Conservation (phyloP, 2,329 filamentous ascomycete genomes). For the Alternaria metachromatica region DNA sequence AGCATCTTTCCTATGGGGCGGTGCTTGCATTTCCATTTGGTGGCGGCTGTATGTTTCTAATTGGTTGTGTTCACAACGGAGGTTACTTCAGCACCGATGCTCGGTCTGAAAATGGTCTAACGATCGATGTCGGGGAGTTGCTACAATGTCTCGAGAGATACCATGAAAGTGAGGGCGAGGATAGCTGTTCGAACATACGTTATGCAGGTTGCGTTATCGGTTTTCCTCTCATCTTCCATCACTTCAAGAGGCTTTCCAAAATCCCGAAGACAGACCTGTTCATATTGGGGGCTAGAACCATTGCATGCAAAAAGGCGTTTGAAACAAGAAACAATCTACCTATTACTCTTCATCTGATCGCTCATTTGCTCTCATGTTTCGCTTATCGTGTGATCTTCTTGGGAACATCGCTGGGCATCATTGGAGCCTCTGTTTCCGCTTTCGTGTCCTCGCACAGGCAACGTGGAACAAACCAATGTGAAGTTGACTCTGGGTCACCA, state of each 20-base stretch:
- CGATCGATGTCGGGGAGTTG: conserved; percentile 3
- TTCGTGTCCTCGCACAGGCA: conserved; percentile 19
- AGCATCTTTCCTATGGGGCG: conserved; percentile 39
- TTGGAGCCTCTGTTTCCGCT: conserved; percentile 9
- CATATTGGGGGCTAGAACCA: conserved; percentile 28
- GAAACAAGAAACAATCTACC: conserved; percentile 34
- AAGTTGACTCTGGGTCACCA: conserved; percentile 20
- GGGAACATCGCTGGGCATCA: not conserved
- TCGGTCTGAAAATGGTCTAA: conserved; percentile 4
- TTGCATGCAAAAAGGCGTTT: conserved; percentile 37
- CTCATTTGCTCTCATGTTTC: not conserved
- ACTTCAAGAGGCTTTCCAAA: conserved; percentile 15
- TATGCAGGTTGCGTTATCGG: conserved; percentile 8
- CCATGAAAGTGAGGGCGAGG: conserved; percentile 2
- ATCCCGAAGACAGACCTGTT: conserved; percentile 15
- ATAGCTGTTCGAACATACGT: conserved; percentile 7
- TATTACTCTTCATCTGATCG: conserved; percentile 3
- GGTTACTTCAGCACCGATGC: conserved; percentile 17
- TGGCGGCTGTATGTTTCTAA: conserved; percentile 48
- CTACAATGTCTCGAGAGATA: conserved; percentile 6
- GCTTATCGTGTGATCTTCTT: not conserved
- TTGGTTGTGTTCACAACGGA: conserved; percentile 40
- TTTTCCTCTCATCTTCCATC: conserved; percentile 6
- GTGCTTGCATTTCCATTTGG: conserved; percentile 48
- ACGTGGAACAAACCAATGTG: conserved; percentile 39